Evolutionary conservation across 257 asterid species (phyloP), one percentile per base, ranked within the genome.

Genomic region (Lavandula angustifolia): DNA sequence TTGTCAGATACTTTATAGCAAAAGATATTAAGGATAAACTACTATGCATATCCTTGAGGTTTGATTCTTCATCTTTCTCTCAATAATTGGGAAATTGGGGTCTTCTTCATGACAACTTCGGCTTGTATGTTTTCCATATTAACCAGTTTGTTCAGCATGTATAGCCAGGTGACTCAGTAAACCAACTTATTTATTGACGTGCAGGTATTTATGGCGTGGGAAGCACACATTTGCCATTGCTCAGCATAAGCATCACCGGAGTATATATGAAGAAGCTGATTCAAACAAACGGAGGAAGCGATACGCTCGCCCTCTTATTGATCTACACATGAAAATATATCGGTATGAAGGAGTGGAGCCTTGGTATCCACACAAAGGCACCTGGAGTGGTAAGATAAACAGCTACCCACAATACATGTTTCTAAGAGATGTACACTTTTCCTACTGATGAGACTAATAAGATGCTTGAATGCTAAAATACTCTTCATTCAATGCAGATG

Each of bases 301-400:
- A 58, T 92, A 92, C 84, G 97, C 98, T 67, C 95, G 97, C 17
- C 98, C 98, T 34, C 84, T 92, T 35, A 87, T 89, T 59, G 97
- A 92, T 80, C 87, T 89, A 43, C 97, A 89, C 13, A 87, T 82
- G 89, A 92, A 85, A 73, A 89, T 89, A 72, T 92, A 92, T 68
- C 78, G 77, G 14, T 84, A 81, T 3, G 99, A 92, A 77, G 95
- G 96, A 75, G 64, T 89, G 96, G 83, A 87, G 80, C 87, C 95
- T 9, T 94, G 99, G 99, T 76, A 37, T 76, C 80, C 84, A 38
- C 73, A 55, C 59, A 90, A 85, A 81, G 63, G 65, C 78, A 80
- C 78, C 35, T 68, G 77, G 32, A 89, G 97, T 69, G 96, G 97
- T 94, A 74, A 75, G 82, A 47, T 60, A 7, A 51, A 27, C 64